Percentiles rank a stretch among this genome's conserved stretches.
These are phyloP conservation scores for Eucalyptus erythrocorys DNA, from an alignment of 345 rosid genomes.

Conservation along the genomic window DNA sequence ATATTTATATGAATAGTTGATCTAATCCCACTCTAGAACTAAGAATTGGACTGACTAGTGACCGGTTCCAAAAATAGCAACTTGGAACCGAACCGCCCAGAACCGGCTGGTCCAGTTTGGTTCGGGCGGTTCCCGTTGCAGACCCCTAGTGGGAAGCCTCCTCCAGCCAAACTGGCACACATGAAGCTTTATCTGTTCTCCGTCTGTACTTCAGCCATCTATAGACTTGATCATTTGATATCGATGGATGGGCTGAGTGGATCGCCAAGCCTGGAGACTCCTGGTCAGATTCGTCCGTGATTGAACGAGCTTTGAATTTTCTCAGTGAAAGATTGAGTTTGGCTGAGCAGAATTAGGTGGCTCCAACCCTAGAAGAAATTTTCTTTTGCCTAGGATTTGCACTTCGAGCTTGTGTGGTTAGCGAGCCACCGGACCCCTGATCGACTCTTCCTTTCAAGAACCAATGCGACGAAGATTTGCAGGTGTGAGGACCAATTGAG, in stretches of 20 bases:
- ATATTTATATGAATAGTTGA: too few species aligned
- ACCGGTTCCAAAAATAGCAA: too few species aligned
- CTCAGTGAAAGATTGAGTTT: neutral
- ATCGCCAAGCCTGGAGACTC: neutral
- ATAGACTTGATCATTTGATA: neutral
- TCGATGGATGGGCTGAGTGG: neutral
- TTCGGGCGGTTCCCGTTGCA: too few species aligned
- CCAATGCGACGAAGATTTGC: neutral
- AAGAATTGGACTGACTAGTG: too few species aligned
- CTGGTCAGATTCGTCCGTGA: neutral
- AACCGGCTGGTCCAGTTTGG: too few species aligned
- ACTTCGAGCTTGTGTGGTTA: neutral
- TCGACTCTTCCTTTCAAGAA: neutral
- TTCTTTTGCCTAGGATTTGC: neutral
- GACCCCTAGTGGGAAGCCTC: neutral
- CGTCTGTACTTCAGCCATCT: neutral
- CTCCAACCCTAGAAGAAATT: neutral
- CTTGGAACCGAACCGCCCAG: too few species aligned
- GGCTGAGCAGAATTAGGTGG: neutral
- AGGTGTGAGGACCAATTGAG: neutral
- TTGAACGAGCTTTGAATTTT: neutral
- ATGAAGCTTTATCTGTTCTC: neutral
- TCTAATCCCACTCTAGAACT: too few species aligned
- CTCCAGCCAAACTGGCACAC: neutral
- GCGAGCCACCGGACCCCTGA: neutral